These are phyloP conservation scores for Fusarium tanahbumbuense DNA, from an alignment of 2,329 filamentous ascomycete genomes.

Conservation along the genomic window DNA sequence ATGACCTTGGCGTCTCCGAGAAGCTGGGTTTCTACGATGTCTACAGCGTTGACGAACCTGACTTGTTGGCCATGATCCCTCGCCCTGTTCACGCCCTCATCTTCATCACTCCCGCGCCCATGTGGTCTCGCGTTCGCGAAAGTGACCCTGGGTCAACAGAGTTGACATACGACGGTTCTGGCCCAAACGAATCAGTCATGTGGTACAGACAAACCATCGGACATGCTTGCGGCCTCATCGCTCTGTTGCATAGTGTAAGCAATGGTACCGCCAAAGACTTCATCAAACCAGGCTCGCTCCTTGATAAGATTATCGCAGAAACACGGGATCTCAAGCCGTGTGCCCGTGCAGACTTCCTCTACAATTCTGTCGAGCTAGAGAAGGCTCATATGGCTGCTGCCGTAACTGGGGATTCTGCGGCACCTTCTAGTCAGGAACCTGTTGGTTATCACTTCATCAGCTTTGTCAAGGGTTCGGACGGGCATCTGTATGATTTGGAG, in stretches of 20 bases:
- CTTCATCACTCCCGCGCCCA: slow-evolving; percentile 75
- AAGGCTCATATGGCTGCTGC: slow-evolving; percentile 79
- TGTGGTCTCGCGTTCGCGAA: slow-evolving; percentile 60
- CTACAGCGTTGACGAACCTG: slow-evolving; percentile 81
- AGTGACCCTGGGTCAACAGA: slow-evolving; percentile 38
- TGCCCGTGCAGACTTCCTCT: slow-evolving; percentile 74
- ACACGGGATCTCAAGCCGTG: slow-evolving; percentile 71
- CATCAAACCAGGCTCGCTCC: slow-evolving; percentile 64
- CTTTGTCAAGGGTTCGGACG: slow-evolving; percentile 76
- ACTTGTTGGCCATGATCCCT: slow-evolving; percentile 77
- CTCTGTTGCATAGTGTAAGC: slow-evolving; percentile 76
- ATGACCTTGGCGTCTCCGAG: slow-evolving; percentile 76
- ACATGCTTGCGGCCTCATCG: slow-evolving; percentile 85
- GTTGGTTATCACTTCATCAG: slow-evolving; percentile 83
- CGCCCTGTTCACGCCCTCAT: slow-evolving; percentile 82
- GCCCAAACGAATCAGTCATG: slow-evolving; percentile 70
- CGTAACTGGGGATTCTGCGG: slow-evolving; percentile 72
- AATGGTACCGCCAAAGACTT: slow-evolving; percentile 73
- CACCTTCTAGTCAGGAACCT: slow-evolving; percentile 70
- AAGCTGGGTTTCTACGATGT: slow-evolving; percentile 83
- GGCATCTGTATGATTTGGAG: slow-evolving; percentile 82
- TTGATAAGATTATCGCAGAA: slow-evolving; percentile 69
- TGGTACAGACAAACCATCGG: slow-evolving; percentile 91
- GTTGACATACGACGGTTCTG: slow-evolving; percentile 50
- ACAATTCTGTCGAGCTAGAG: slow-evolving; percentile 77